Conservation (phyloP, 306 rosid genomes). For the Begonia fuchsioides region DNA sequence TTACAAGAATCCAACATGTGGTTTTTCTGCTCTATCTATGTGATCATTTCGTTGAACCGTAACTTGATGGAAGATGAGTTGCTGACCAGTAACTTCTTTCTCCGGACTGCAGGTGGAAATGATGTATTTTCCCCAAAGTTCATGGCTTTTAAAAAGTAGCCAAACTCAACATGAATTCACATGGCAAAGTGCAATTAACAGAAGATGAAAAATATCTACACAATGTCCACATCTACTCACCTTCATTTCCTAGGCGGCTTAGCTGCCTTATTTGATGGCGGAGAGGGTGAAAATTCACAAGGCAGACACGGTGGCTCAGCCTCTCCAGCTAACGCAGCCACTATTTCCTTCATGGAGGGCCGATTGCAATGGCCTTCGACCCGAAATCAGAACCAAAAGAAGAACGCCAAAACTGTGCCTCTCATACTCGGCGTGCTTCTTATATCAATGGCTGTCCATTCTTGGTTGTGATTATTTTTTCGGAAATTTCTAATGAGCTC, state of each 20-base stretch:
- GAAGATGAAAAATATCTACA: too few relatives aligned
- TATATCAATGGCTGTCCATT: conserved; percentile 60
- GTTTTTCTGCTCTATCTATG: too few relatives aligned
- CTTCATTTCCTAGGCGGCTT: conserved; percentile 64
- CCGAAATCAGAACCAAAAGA: conserved; percentile 62
- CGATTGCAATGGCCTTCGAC: conserved; percentile 78
- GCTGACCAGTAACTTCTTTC: too few relatives aligned
- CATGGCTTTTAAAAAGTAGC: too few relatives aligned
- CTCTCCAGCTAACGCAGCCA: conserved; percentile 78
- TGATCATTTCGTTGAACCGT: too few relatives aligned
- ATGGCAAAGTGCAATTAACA: too few relatives aligned
- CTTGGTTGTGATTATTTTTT: conserved; percentile 51
- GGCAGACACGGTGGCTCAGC: conserved; percentile 82
- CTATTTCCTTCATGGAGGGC: conserved; percentile 84
- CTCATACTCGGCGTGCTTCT: conserved; percentile 97
- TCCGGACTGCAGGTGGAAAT: too few relatives aligned
- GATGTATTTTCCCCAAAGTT: too few relatives aligned
- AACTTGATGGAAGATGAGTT: too few relatives aligned
- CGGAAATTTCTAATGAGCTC: conserved; percentile 49
- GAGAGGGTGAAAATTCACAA: conserved; percentile 89
- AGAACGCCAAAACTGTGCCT: conserved; percentile 89
- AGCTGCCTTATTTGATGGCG: conserved; percentile 72
- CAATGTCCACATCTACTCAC: conserved; percentile 26
- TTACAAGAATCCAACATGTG: too few relatives aligned
- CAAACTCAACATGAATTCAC: too few relatives aligned